These are phyloP conservation scores for Penicillium verrucosum DNA, from an alignment of 2,329 filamentous ascomycete genomes.

Conservation along the genomic window DNA sequence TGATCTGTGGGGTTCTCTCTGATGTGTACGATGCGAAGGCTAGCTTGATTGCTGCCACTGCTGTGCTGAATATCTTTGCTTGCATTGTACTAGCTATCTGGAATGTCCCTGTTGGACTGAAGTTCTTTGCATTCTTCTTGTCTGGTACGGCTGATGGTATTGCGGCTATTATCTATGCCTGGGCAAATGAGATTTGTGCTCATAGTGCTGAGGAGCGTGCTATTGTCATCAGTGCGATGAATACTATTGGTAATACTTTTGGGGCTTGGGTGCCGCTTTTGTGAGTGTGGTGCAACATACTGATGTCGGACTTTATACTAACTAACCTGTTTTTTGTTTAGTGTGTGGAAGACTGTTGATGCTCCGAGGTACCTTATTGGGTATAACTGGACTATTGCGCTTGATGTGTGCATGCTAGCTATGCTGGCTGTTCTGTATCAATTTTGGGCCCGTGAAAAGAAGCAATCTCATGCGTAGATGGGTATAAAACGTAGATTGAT, in stretches of 20 bases:
- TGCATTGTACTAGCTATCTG: slow-evolving; percentile 18
- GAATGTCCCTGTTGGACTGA: slow-evolving; percentile 17
- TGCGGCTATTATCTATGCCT: slow-evolving; percentile 24
- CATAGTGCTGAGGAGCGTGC: slow-evolving; percentile 32
- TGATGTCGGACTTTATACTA: background rate
- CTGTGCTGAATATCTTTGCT: slow-evolving; percentile 17
- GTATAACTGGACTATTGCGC: slow-evolving; percentile 29
- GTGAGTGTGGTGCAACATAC: slow-evolving; percentile 8
- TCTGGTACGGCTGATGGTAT: slow-evolving; percentile 22
- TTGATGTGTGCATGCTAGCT: slow-evolving; percentile 29
- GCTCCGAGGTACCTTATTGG: slow-evolving; percentile 29
- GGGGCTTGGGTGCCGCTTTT: slow-evolving; percentile 29
- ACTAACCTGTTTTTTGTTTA: background rate
- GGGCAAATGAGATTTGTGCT: slow-evolving; percentile 28
- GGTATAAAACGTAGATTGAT: too few relatives aligned
- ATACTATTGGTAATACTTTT: slow-evolving; percentile 34
- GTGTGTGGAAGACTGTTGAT: slow-evolving; percentile 30
- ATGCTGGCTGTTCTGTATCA: slow-evolving; percentile 19
- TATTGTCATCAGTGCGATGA: slow-evolving; percentile 25
- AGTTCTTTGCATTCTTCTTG: slow-evolving; percentile 21
- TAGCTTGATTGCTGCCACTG: slow-evolving; percentile 15
- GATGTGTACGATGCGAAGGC: slow-evolving; percentile 17
- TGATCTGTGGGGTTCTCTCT: slow-evolving; percentile 16
- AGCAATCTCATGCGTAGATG: background rate
- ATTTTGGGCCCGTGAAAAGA: slow-evolving; percentile 20